Evolutionary conservation across 1,284 basidiomycete species (phyloP).

Genomic region (Dichomitus squalens): DNA sequence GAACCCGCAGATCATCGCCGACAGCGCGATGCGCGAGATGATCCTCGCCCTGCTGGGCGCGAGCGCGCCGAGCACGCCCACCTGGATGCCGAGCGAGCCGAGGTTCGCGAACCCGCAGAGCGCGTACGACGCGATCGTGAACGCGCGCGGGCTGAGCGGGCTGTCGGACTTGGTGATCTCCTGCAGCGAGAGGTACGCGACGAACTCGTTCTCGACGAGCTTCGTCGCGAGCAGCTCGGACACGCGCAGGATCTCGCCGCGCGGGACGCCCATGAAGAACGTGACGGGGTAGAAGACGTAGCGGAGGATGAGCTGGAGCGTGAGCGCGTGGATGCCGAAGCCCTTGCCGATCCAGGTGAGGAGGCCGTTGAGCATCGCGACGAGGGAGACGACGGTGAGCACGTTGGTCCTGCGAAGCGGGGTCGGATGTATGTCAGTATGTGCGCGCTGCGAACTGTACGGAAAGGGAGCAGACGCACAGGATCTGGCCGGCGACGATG

Average conservation of each 20-base stretch:
- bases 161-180: slow-evolving; percentile 49
- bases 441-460: background rate
- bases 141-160: slow-evolving; percentile 72
- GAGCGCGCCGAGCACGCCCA: slow-evolving; percentile 85
- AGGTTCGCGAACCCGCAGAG: slow-evolving; percentile 93
- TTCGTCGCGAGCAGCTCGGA: slow-evolving; percentile 86
- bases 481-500: slow-evolving; percentile 82
- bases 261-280: slow-evolving; percentile 83
- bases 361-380: slow-evolving; percentile 82
- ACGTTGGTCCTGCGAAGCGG: slow-evolving; percentile 64
- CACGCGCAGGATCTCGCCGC: slow-evolving; percentile 70
- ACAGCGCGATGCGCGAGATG: slow-evolving; percentile 73
- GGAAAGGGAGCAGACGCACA: slow-evolving; percentile 47
- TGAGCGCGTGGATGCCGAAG: slow-evolving; percentile 82
- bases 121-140: slow-evolving; percentile 79
- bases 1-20: slow-evolving; percentile 83
- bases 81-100: slow-evolving; percentile 85
- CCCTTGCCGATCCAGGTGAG: slow-evolving; percentile 89
- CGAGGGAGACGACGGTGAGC: slow-evolving; percentile 78
- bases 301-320: slow-evolving; percentile 82
- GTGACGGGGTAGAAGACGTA: slow-evolving; percentile 89
- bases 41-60: slow-evolving; percentile 75
- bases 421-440: background rate
- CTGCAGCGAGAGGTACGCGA: slow-evolving; percentile 71
- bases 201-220: slow-evolving; percentile 87